These are phyloP conservation scores for Fusarium kyushuense DNA, from an alignment of 2,329 filamentous ascomycete genomes.

Conservation along the genomic window DNA sequence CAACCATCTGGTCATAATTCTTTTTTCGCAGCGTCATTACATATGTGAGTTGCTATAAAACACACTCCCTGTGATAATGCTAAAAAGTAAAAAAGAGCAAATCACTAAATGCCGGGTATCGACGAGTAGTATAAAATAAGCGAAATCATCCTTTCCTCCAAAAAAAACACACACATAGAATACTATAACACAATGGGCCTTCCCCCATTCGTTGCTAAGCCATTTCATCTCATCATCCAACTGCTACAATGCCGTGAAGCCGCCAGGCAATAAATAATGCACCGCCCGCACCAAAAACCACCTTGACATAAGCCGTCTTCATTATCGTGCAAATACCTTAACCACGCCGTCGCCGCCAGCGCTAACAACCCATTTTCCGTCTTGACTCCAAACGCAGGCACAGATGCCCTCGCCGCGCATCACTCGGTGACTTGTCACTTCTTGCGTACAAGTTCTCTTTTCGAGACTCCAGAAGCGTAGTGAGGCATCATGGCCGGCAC, in stretches of 20 bases:
- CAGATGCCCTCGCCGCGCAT: conserved; percentile 98
- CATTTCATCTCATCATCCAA: conserved; percentile 30
- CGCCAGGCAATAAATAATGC: conserved; percentile 36
- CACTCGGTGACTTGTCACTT: conserved; percentile 90
- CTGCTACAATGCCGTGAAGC: conserved; percentile 17
- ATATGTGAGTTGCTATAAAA: conserved; percentile 14
- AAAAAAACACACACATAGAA: conserved; percentile 19
- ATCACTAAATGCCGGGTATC: conserved; percentile 52
- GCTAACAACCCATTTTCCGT: conserved; percentile 93
- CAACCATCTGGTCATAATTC: not conserved
- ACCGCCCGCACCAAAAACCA: conserved; percentile 17
- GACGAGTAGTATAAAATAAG: conserved; percentile 49
- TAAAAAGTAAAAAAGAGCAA: conserved; percentile 16
- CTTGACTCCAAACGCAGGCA: conserved; percentile 93
- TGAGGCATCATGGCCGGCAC: conserved; percentile 93
- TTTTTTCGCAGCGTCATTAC: not conserved
- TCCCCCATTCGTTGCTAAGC: conserved; percentile 22
- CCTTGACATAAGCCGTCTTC: conserved; percentile 24
- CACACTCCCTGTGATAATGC: conserved; percentile 26
- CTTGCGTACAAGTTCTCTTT: conserved; percentile 94
- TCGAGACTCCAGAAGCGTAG: conserved; percentile 98
- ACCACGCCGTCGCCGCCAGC: conserved; percentile 95
- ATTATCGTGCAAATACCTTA: conserved; percentile 78
- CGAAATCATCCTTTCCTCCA: conserved; percentile 33
- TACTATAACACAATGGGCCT: conserved; percentile 39